Evolutionary conservation across 805 yeast genomes (phyloP), one percentile per base, ranked within the genome.

Genomic region (Wickerhamiella dianesei): DNA sequence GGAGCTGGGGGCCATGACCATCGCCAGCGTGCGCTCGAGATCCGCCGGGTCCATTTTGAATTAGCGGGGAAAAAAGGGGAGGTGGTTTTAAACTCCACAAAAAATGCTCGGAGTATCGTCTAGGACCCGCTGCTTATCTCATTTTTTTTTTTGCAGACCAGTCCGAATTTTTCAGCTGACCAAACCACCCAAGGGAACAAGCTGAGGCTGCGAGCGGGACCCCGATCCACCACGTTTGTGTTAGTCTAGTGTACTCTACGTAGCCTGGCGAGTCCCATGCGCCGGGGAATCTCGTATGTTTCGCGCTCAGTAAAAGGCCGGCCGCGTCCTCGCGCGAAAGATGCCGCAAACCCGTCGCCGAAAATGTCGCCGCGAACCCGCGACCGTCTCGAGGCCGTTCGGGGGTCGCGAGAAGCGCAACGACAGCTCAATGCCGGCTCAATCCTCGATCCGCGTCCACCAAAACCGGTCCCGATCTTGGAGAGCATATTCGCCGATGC

Each of bases 1-100:
- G 39, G 84, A 77, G 61, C 81, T 83, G n/a, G 96, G 94, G 51
- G 79, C 77, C 57, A 83, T 74, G 43, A 85, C 82, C 62, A 79
- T 81, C 58, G 73, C 73, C 63, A 92, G 75, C 48, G 94, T 81
- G 58, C 75, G 81, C 68, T 84, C 94, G 63, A 88, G 73, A 42
- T 79, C 74, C 52, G 77, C 63, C 55, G 82, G 69, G 49, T 54
- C 53, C 53, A 50, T 50, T 19, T 14, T 16, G 19, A 29, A 14
- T 29, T 16, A n/a, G n/a, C n/a, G n/a, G n/a, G n/a, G n/a, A n/a
- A n/a, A n/a, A n/a, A n/a, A n/a, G n/a, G n/a, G n/a, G n/a, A n/a
- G n/a, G n/a, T n/a, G n/a, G n/a, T n/a, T n/a, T n/a, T n/a, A n/a
- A n/a, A n/a, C n/a, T n/a, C n/a, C n/a, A n/a, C n/a, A n/a, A n/a